These are phyloP conservation scores for Prunus mume DNA, from an alignment of 306 rosid genomes.

Conservation along the genomic window DNA sequence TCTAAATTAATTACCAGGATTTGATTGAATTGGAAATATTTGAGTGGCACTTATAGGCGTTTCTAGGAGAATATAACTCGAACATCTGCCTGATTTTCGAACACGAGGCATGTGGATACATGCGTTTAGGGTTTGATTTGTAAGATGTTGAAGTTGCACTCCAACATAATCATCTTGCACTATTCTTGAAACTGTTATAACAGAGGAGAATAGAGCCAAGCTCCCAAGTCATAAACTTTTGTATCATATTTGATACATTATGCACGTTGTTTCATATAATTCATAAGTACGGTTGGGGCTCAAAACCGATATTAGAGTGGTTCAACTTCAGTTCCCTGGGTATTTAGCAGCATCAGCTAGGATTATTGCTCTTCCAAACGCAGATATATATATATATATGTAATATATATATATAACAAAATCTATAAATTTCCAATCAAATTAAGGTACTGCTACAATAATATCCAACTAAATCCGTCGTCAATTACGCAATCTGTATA, in stretches of 20 bases:
- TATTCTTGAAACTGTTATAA: no score
- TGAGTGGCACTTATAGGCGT: no score
- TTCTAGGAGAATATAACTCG: no score
- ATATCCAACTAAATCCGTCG: not conserved
- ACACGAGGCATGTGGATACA: not conserved
- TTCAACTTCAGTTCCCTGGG: not conserved
- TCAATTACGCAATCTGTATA: not conserved
- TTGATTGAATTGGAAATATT: not conserved
- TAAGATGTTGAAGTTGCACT: no score
- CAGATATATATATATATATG: not conserved
- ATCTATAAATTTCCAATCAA: not conserved
- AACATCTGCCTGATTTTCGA: not conserved
- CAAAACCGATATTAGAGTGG: no score
- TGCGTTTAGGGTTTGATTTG: not conserved
- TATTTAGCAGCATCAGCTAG: not conserved
- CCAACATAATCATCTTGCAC: no score
- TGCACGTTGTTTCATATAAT: no score
- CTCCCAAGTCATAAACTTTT: no score
- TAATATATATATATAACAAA: not conserved
- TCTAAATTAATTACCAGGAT: not conserved
- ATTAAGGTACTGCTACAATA: not conserved
- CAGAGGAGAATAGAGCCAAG: no score
- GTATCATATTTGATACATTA: no score
- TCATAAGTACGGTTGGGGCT: no score
- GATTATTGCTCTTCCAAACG: not conserved